phyloP scores from a whole-genome alignment of 1,284 basidiomycete species.

The Trichosporon inkin region DNA sequence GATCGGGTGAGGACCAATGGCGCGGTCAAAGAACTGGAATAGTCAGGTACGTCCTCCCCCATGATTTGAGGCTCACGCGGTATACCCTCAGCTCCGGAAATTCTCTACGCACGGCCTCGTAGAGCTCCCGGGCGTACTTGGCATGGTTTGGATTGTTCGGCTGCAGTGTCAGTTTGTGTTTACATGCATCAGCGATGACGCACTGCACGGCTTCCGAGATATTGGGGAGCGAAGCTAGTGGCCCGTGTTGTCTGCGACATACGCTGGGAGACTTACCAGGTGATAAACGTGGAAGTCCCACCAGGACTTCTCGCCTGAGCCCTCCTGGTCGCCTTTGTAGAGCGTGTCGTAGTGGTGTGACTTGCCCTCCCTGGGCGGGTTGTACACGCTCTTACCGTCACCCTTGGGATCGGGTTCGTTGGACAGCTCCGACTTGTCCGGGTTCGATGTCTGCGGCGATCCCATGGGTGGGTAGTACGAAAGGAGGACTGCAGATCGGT shows the following conservation, averaged over 20 bases:
- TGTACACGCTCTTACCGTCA: conserved; percentile 59
- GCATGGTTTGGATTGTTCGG: conserved; percentile 23
- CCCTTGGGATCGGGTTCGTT: conserved; percentile 49
- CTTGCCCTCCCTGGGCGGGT: conserved; percentile 25
- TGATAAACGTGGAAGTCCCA: conserved; percentile 30
- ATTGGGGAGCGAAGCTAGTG: too few relatives aligned
- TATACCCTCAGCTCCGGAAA: conserved; percentile 26
- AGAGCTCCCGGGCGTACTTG: conserved; percentile 23
- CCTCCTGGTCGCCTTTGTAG: conserved; percentile 11
- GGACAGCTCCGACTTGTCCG: conserved; percentile 46
- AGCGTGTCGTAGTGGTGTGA: conserved; percentile 23
- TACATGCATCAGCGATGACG: background rate
- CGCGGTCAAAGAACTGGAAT: conserved; percentile 22
- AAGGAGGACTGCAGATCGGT: background rate
- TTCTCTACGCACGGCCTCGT: conserved; percentile 24
- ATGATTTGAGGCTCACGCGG: conserved; percentile 13
- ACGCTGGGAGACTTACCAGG: conserved; percentile 8
- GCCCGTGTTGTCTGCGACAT: too few relatives aligned
- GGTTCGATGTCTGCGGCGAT: conserved; percentile 5
- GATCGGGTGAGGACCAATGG: conserved; percentile 49
- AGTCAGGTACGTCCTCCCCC: background rate
- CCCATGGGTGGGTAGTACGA: conserved; percentile 12
- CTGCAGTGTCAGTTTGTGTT: conserved; percentile 40
- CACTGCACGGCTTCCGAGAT: background rate
- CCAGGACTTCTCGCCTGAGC: conserved; percentile 12